Conservation (phyloP, 805 yeast species). For the Starmerella stellata region DNA sequence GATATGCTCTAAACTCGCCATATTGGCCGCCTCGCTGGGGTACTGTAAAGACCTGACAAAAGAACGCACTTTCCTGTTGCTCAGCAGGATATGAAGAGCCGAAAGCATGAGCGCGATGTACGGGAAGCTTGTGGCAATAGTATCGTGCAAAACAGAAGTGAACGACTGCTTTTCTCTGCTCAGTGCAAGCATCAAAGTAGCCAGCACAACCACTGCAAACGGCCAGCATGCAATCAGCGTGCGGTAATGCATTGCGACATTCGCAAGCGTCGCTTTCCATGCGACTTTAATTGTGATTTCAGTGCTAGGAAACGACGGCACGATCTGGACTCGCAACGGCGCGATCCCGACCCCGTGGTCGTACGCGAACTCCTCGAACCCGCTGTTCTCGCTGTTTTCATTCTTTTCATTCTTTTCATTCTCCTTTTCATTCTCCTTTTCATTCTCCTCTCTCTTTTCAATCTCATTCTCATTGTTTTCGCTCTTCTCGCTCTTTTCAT, state of each 20-base stretch:
- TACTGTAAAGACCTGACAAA: conserved; percentile 15
- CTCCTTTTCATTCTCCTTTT: not conserved
- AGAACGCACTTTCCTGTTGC: conserved; percentile 9
- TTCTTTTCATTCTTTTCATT: too few species aligned
- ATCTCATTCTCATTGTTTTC: too few species aligned
- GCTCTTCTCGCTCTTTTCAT: not conserved
- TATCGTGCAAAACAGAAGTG: not conserved
- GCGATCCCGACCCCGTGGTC: too few species aligned
- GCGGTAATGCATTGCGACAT: conserved; percentile 60
- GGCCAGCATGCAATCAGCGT: conserved; percentile 35
- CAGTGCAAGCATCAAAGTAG: not conserved
- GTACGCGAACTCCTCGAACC: too few species aligned
- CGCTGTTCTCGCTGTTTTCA: too few species aligned
- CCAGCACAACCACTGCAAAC: conserved; percentile 31
- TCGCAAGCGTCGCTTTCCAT: conserved; percentile 41
- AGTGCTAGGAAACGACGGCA: conserved; percentile 1
- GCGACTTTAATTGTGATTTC: conserved; percentile 25
- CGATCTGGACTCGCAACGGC: conserved; percentile 3
- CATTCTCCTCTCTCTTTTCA: not conserved
- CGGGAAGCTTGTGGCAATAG: conserved; percentile 16
- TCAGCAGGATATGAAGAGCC: conserved; percentile 21
- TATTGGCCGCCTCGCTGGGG: conserved; percentile 19
- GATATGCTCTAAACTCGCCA: conserved; percentile 12
- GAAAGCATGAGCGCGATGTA: conserved; percentile 18
- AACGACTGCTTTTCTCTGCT: conserved; percentile 23